Percentiles rank a stretch among this genome's conserved stretches.
phyloP scores from a whole-genome alignment of 352 stramenopile genomes.

The Aphanomyces euteiches region DNA sequence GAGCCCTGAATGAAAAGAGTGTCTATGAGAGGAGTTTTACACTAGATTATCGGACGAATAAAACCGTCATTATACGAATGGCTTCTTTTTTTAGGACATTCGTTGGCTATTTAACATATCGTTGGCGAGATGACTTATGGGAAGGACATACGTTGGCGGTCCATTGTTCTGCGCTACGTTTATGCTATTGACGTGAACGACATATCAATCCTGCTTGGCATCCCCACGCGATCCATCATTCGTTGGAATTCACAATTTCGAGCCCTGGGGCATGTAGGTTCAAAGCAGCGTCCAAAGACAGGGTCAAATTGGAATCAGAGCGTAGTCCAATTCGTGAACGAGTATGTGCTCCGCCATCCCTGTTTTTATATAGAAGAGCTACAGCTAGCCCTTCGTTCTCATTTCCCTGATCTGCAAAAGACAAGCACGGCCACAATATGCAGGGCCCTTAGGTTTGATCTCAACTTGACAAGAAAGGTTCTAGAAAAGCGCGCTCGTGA shows the following conservation, averaged over 20 bases:
- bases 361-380: slow-evolving; percentile 39
- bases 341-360: slow-evolving; percentile 31
- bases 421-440: slow-evolving; percentile 30
- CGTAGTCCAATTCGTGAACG: slow-evolving; percentile 25
- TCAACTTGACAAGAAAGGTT: slow-evolving; percentile 30
- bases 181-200: slow-evolving; percentile 28
- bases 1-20: too few species aligned
- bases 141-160: slow-evolving; percentile 33
- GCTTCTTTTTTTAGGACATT: background rate
- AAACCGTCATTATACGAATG: too few species aligned
- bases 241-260: slow-evolving; percentile 29
- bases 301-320: background rate
- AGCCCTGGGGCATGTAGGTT: slow-evolving; percentile 3
- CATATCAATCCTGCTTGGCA: slow-evolving; percentile 23
- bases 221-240: background rate
- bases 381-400: slow-evolving; percentile 12
- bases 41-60: too few species aligned
- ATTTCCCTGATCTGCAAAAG: slow-evolving; percentile 21
- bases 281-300: too few species aligned
- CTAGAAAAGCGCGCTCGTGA: slow-evolving; percentile 26
- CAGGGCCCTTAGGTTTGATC: slow-evolving; percentile 32
- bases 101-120: too few species aligned
- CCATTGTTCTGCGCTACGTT: slow-evolving; percentile 31
- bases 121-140: background rate
- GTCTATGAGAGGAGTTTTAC: too few species aligned